Evolutionary conservation across 371 early-diverging fungal genomes (phyloP).

Genomic region (Syncephalis fuscata): DNA sequence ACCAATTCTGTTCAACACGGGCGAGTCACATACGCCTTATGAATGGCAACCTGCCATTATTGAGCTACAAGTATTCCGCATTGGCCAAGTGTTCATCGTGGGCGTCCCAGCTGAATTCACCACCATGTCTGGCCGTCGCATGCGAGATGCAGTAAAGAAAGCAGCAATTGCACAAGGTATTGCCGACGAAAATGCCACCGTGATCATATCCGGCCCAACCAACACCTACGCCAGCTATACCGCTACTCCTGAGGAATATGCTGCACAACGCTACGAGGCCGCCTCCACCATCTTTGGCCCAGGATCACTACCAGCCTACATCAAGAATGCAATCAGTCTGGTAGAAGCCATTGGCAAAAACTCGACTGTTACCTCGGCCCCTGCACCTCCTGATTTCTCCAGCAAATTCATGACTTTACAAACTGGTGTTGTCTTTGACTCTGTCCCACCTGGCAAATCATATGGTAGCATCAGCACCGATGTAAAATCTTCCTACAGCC

Average conservation of each 20-base stretch:
- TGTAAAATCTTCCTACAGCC: slow-evolving; percentile 9
- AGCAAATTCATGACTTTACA: slow-evolving; percentile 19
- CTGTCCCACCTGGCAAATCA: slow-evolving; percentile 15
- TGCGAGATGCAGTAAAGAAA: slow-evolving; percentile 10
- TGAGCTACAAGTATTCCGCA: slow-evolving; percentile 28
- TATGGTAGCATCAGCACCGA: slow-evolving; percentile 29
- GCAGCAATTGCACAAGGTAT: slow-evolving; percentile 16
- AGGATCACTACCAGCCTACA: slow-evolving; percentile 33
- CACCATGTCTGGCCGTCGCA: slow-evolving; percentile 42
- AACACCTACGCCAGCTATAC: slow-evolving; percentile 31
- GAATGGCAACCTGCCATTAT: slow-evolving; percentile 35
- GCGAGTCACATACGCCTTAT: slow-evolving; percentile 25
- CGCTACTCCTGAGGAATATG: slow-evolving; percentile 44
- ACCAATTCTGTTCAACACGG: slow-evolving; percentile 36
- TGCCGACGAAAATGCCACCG: slow-evolving; percentile 20
- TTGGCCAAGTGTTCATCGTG: slow-evolving; percentile 32
- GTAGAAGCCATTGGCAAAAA: slow-evolving; percentile 21
- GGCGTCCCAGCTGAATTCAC: slow-evolving; percentile 42
- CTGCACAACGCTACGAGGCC: slow-evolving; percentile 47
- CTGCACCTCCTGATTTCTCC: slow-evolving; percentile 14
- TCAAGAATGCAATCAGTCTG: slow-evolving; percentile 24
- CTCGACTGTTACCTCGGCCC: slow-evolving; percentile 6
- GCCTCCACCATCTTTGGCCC: slow-evolving; percentile 49
- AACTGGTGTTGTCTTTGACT: slow-evolving; percentile 25
- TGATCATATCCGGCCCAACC: slow-evolving; percentile 32